Base-by-base conservation (phyloP, 768 basidiomycete species). In the Boletus tomentosulus region DNA sequence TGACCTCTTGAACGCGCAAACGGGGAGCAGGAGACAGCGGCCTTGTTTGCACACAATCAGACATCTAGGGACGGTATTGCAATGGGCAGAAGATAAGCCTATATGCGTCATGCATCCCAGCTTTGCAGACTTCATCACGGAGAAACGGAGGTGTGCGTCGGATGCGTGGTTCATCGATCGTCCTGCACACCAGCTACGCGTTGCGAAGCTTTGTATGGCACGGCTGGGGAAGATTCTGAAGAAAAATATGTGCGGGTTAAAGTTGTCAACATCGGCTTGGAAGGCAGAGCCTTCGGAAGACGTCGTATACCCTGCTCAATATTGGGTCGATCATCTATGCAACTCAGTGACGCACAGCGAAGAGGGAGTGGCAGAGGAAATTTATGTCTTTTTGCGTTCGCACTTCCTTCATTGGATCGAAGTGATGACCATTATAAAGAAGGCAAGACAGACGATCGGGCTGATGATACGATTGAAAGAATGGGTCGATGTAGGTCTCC, bases 341-440 rank as follows among this genome's bases (percentile, higher is more conserved):
- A 35, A 52, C 9, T 57, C 57, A 4, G 54, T 31, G 22, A 31
- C 4, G 16, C 13, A 25, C 22, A 30, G 25, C 13, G 60, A 58
- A 10, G 53, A 19, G 22, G 46, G 8, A 6, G n/a, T 63, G 30
- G 49, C 9, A 13, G 56, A 57, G 2, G 64, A 59, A 12, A 51
- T 72, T 2, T 6, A 58, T 2, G 10, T 1, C 30, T 68, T 70
- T 52, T 48, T 70, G 48, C 44, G 39, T 8, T 46, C 38, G 25
- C 65, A 71, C 37, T 64, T 73, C 3, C 46, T 71, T 10, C 69
- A 73, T 48, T 71, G 70, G 70, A 62, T 73, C 41, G 71, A 71
- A 44, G 59, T 53, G 27, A 70, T 71, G 70, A 50, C 63, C n/a
- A 24, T 63, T 41, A 56, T 73, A 51, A 63, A 37, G 50, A 69